phyloP scores from a whole-genome alignment of 1,284 basidiomycete genomes.

The Leccinum subrobustum region DNA sequence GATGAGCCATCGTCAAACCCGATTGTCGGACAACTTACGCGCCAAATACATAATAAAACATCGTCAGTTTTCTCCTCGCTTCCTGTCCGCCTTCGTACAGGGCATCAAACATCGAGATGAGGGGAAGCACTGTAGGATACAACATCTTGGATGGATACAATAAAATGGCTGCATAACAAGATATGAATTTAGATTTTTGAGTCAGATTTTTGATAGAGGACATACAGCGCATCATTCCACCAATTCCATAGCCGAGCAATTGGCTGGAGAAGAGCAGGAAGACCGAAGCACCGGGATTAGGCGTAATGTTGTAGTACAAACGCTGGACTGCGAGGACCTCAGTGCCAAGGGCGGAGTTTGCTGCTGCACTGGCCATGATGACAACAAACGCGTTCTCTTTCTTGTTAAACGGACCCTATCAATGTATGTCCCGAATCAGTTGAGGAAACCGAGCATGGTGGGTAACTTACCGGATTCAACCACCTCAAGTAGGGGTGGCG shows the following conservation, averaged over 20 bases:
- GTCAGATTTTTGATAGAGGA: not conserved
- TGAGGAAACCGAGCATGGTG: conserved; percentile 24
- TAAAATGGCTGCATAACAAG: conserved; percentile 37
- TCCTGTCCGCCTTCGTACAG: conserved; percentile 39
- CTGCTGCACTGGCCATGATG: conserved; percentile 67
- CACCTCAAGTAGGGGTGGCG: conserved; percentile 46
- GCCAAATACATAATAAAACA: conserved; percentile 51
- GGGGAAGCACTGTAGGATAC: conserved; percentile 53
- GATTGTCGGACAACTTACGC: conserved; percentile 31
- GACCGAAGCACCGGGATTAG: conserved; percentile 54
- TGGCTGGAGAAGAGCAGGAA: conserved; percentile 62
- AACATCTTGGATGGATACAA: conserved; percentile 68
- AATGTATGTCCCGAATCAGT: not conserved
- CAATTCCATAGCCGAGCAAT: conserved; percentile 56
- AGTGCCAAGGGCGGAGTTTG: conserved; percentile 62
- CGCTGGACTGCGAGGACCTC: conserved; percentile 65
- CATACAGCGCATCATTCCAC: conserved; percentile 45
- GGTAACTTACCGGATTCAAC: conserved; percentile 50
- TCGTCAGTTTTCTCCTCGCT: conserved; percentile 40
- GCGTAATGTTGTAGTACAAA: conserved; percentile 51
- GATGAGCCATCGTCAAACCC: conserved; percentile 14
- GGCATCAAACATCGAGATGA: conserved; percentile 58
- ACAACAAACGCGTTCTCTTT: conserved; percentile 61
- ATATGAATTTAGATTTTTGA: not conserved
- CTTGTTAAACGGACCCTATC: conserved; percentile 35